phyloP scores from a whole-genome alignment of 345 rosid species.

The Physaria fendleri region DNA sequence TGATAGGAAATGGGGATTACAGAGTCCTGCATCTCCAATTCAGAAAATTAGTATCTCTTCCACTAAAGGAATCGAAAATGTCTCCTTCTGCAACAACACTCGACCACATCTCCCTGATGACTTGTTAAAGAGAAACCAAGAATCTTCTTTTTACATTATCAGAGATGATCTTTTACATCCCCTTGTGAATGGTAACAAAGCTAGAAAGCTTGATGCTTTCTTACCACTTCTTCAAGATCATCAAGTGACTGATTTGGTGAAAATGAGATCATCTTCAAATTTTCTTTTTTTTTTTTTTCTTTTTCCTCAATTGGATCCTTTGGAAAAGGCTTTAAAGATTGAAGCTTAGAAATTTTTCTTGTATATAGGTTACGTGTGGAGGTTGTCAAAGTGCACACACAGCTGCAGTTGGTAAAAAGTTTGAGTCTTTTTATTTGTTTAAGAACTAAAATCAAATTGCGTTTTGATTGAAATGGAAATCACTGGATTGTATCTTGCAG shows the following conservation, averaged over 20 bases:
- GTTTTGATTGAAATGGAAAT: neutral
- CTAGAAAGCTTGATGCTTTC: conserved; percentile 79
- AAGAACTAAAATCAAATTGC: neutral
- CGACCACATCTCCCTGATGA: conserved; percentile 40
- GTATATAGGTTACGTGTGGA: conserved; percentile 82
- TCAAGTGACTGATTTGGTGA: conserved; percentile 77
- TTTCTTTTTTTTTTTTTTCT: no score
- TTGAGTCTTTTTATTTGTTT: neutral
- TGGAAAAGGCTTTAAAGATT: neutral
- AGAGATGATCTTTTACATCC: conserved; percentile 95
- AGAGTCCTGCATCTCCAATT: conserved; percentile 49
- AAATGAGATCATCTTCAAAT: conserved; percentile 6
- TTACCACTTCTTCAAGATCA: conserved; percentile 61
- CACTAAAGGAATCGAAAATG: conserved; percentile 2
- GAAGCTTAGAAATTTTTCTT: conserved; percentile 1
- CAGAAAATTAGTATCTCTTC: conserved; percentile 46
- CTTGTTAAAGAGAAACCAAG: conserved; percentile 16
- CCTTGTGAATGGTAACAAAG: conserved; percentile 81
- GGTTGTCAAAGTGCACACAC: conserved; percentile 96
- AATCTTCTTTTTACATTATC: conserved; percentile 52
- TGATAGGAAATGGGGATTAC: conserved; percentile 63
- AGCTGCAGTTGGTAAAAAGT: conserved; percentile 68
- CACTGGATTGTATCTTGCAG: conserved; percentile 36
- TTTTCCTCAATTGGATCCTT: neutral
- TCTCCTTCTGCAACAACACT: conserved; percentile 36